Evolutionary conservation across 2,329 filamentous ascomycete genomes (phyloP).

Genomic region (Coniochaeta prunicola): DNA sequence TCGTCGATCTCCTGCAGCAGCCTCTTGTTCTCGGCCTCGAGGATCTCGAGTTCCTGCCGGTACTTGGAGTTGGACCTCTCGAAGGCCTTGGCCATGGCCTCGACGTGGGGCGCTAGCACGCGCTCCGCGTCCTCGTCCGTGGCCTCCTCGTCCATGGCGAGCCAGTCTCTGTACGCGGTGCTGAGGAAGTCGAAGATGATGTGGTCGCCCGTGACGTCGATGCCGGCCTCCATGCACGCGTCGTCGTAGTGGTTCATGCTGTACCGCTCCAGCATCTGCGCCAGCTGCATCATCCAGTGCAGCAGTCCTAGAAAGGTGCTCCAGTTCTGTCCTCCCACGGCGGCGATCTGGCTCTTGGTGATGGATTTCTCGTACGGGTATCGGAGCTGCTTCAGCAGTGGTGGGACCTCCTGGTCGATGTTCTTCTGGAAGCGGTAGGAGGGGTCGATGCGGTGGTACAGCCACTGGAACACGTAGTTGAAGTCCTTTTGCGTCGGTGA

Average conservation of each 20-base stretch:
- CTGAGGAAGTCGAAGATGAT: slow-evolving; percentile 94
- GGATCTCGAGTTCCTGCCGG: slow-evolving; percentile 70
- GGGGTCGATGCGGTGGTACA: slow-evolving; percentile 93
- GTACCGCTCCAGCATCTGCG: slow-evolving; percentile 87
- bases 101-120: slow-evolving; percentile 74
- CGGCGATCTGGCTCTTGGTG: slow-evolving; percentile 90
- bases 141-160: slow-evolving; percentile 84
- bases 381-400: slow-evolving; percentile 83
- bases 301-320: slow-evolving; percentile 86
- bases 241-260: slow-evolving; percentile 75
- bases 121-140: slow-evolving; percentile 76
- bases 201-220: slow-evolving; percentile 81
- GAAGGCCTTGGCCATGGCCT: slow-evolving; percentile 83
- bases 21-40: slow-evolving; percentile 79
- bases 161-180: slow-evolving; percentile 86
- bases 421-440: slow-evolving; percentile 89
- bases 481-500: slow-evolving; percentile 98
- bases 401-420: slow-evolving; percentile 91
- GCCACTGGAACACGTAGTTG: slow-evolving; percentile 95
- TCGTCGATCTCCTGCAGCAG: slow-evolving; percentile 83
- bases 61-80: slow-evolving; percentile 80
- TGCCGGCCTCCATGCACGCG: slow-evolving; percentile 77
- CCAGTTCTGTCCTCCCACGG: slow-evolving; percentile 96
- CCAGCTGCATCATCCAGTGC: slow-evolving; percentile 99
- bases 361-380: slow-evolving; percentile 96